Evolutionary conservation across 495 filamentous ascomycete species (phyloP).

Genomic region (Daldinia vernicosa): DNA sequence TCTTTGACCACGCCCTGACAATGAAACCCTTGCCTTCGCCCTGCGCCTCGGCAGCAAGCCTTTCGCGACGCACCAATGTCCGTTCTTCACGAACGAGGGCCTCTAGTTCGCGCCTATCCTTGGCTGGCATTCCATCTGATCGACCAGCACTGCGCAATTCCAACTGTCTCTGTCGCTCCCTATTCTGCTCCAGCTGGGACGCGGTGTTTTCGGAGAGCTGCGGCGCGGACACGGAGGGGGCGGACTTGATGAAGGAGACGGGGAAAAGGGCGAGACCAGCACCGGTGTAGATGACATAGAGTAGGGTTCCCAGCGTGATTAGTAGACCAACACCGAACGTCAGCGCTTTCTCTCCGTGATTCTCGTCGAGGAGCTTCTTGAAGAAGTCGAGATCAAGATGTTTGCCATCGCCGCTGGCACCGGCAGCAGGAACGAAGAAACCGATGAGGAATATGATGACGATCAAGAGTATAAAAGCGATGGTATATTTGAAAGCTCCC

Average conservation of each 20-base stretch:
- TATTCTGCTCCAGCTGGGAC: constrained; percentile 81
- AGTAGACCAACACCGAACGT: constrained; percentile 88
- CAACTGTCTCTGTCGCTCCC: constrained; percentile 89
- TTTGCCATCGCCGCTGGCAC: constrained; percentile 65
- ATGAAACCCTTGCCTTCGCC: constrained; percentile 76
- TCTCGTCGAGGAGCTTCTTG: constrained; percentile 81
- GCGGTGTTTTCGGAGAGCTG: constrained; percentile 77
- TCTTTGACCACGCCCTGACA: constrained; percentile 76
- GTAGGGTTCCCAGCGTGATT: constrained; percentile 81
- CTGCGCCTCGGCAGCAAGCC: constrained; percentile 80
- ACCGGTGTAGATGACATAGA: constrained; percentile 89
- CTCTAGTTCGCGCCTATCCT: constrained; percentile 89
- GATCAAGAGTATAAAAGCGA: constrained; percentile 80
- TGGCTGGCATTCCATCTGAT: constrained; percentile 74
- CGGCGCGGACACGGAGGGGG: constrained; percentile 80
- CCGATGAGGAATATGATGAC: constrained; percentile 89
- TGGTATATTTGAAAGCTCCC: constrained; percentile 89
- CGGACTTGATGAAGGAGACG: constrained; percentile 87
- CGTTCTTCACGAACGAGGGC: constrained; percentile 86
- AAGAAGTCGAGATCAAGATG: constrained; percentile 88
- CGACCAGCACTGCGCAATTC: constrained; percentile 86
- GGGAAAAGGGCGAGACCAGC: constrained; percentile 89
- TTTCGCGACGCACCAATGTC: constrained; percentile 88
- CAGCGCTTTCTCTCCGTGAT: constrained; percentile 90
- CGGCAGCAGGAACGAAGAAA: constrained; percentile 87